These are phyloP conservation scores for Phytophthora quininea DNA, from an alignment of 352 stramenopile species.

Conservation along the genomic window DNA sequence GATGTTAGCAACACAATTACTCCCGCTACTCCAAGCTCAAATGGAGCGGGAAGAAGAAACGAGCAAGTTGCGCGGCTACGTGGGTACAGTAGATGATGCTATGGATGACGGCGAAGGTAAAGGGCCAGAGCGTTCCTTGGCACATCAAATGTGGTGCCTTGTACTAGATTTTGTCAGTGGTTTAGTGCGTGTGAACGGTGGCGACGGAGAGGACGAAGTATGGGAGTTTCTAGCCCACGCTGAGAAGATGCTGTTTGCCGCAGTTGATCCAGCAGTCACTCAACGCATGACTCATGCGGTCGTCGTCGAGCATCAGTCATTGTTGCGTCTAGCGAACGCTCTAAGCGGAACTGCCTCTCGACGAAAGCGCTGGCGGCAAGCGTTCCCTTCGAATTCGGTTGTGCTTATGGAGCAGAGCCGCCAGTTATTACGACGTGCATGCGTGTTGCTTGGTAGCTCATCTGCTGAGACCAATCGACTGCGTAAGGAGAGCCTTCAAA, in stretches of 20 bases:
- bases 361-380: conserved; percentile 63
- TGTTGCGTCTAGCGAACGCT: conserved; percentile 52
- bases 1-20: conserved; percentile 55
- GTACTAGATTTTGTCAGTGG: conserved; percentile 53
- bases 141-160: conserved; percentile 68
- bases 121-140: conserved; percentile 38
- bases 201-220: conserved; percentile 27
- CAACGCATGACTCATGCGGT: conserved; percentile 47
- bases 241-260: conserved; percentile 48
- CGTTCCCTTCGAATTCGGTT: conserved; percentile 53
- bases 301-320: conserved; percentile 52
- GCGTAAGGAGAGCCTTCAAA: conserved; percentile 32
- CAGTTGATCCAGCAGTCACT: conserved; percentile 33
- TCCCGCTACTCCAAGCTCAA: conserved; percentile 46
- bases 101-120: conserved; percentile 15
- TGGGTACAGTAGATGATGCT: conserved; percentile 3
- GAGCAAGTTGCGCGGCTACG: conserved; percentile 48
- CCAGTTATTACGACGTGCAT: conserved; percentile 53
- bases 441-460: conserved; percentile 61
- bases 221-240: conserved; percentile 67
- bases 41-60: conserved; percentile 45
- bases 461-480: conserved; percentile 38
- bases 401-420: conserved; percentile 75
- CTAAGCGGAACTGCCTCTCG: conserved; percentile 35
- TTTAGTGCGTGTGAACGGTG: conserved; percentile 39